A percentile compares a stretch with the other conserved stretches of the same genome.
These are phyloP conservation scores for Pichia eremophila DNA, from an alignment of 805 yeast species.

Conservation along the genomic window DNA sequence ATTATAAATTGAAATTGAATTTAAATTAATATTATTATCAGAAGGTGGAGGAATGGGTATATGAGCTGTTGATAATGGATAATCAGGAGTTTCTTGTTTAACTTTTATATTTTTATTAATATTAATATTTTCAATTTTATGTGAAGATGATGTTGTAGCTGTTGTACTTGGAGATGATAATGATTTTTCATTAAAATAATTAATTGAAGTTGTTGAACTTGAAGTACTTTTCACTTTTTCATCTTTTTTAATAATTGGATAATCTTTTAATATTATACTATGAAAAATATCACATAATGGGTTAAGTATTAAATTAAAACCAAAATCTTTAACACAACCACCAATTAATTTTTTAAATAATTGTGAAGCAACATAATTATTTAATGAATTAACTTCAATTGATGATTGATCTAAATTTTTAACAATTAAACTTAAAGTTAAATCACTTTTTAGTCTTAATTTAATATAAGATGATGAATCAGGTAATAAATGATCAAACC, in stretches of 20 bases:
- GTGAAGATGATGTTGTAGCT: too few relatives aligned
- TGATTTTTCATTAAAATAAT: background rate
- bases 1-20: too few relatives aligned
- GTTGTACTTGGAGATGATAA: slow-evolving; percentile 3
- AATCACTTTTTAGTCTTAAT: slow-evolving; percentile 28
- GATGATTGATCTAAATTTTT: slow-evolving; percentile 36
- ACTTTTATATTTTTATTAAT: too few relatives aligned
- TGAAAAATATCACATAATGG: slow-evolving; percentile 64
- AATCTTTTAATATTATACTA: slow-evolving; percentile 48
- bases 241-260: slow-evolving; percentile 43
- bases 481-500: slow-evolving; percentile 43
- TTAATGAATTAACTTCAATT: slow-evolving; percentile 27
- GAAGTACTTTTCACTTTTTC: slow-evolving; percentile 11
- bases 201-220: background rate
- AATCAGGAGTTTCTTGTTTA: slow-evolving; percentile 3
- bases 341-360: slow-evolving; percentile 55
- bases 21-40: background rate
- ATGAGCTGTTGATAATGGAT: slow-evolving; percentile 11
- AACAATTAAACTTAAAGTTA: slow-evolving; percentile 35
- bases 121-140: too few relatives aligned
- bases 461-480: slow-evolving; percentile 44
- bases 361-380: slow-evolving; percentile 44
- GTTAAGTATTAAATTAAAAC: slow-evolving; percentile 59
- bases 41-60: slow-evolving; percentile 10
- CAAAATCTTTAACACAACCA: slow-evolving; percentile 68